Evolutionary conservation across 1,284 basidiomycete species (phyloP).

Genomic region (Rhodofomes roseus): DNA sequence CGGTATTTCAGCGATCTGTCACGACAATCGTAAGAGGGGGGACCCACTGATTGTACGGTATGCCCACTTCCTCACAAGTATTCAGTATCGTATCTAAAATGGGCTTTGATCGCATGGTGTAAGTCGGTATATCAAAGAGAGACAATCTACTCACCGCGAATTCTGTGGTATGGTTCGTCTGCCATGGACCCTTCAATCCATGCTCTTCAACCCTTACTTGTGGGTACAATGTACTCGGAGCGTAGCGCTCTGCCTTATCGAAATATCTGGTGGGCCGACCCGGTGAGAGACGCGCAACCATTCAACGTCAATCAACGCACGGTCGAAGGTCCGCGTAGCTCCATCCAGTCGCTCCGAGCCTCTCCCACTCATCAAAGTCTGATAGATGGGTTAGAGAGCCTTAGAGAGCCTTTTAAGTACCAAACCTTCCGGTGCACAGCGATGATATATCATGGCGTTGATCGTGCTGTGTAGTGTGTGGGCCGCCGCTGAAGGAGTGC

Average conservation of each 20-base stretch:
- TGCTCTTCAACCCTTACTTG: conserved; percentile 3
- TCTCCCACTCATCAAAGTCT: conserved; percentile 36
- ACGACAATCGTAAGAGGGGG: neutral
- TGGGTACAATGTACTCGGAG: conserved; percentile 13
- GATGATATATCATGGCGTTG: conserved; percentile 27
- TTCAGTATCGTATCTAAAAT: conserved; percentile 6
- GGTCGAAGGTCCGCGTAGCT: conserved; percentile 26
- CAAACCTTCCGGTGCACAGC: conserved; percentile 24
- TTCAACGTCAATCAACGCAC: conserved; percentile 10
- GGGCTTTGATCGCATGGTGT: too few species aligned
- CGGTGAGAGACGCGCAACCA: neutral
- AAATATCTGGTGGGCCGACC: conserved; percentile 20
- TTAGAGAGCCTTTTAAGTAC: conserved; percentile 9
- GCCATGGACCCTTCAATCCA: conserved; percentile 9
- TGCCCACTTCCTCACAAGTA: conserved; percentile 14
- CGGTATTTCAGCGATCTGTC: neutral
- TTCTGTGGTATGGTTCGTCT: conserved; percentile 17
- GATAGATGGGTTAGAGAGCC: neutral
- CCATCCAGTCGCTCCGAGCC: conserved; percentile 32
- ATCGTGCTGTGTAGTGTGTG: conserved; percentile 13
- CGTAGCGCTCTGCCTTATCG: conserved; percentile 23
- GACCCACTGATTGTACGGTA: conserved; percentile 19
- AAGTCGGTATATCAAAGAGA: too few species aligned
- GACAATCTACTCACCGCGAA: conserved; percentile 20
- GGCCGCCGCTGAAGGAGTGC: too few species aligned